A percentile compares a stretch with the other conserved stretches of the same genome.
Evolutionary conservation across 164 flowering plant species (phyloP).

Genomic region (Annona squamosa): DNA sequence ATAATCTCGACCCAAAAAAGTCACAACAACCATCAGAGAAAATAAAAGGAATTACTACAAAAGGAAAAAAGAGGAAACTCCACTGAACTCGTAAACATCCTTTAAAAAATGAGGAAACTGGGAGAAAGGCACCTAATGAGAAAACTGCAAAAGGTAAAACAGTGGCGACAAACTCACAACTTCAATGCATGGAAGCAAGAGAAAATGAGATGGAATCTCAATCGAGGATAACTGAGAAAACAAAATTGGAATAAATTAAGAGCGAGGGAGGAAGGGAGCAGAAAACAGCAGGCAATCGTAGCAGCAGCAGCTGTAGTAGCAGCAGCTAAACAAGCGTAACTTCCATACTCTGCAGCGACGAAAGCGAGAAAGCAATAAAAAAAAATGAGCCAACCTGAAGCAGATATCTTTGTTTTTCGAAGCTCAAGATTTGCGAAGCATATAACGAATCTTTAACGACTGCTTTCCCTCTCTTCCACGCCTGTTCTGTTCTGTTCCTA

Average conservation of each 20-base stretch:
- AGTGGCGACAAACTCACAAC: too few species aligned
- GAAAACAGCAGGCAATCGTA: not conserved
- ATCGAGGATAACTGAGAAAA: not conserved
- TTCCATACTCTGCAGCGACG: not conserved
- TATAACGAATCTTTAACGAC: not conserved
- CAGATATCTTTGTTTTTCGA: not conserved
- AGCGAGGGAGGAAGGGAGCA: not conserved
- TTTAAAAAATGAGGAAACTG: too few species aligned
- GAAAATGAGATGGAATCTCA: not conserved
- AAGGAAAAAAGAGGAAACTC: too few species aligned
- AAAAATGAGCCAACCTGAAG: slow-evolving; percentile 6
- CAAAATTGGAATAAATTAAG: not conserved
- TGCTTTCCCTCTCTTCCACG: not conserved
- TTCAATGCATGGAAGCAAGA: too few species aligned
- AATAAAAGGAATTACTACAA: too few species aligned
- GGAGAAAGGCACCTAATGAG: too few species aligned
- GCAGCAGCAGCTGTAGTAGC: not conserved
- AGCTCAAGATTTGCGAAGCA: not conserved
- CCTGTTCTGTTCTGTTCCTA: not conserved
- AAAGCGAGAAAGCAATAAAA: not conserved
- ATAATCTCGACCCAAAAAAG: too few species aligned
- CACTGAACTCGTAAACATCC: too few species aligned
- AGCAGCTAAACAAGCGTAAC: slow-evolving; percentile 1
- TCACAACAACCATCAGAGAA: too few species aligned
- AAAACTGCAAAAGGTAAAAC: too few species aligned